Evolutionary conservation across 805 yeast genomes (phyloP).

Genomic region (Sugiyamaella lignohabitans): DNA sequence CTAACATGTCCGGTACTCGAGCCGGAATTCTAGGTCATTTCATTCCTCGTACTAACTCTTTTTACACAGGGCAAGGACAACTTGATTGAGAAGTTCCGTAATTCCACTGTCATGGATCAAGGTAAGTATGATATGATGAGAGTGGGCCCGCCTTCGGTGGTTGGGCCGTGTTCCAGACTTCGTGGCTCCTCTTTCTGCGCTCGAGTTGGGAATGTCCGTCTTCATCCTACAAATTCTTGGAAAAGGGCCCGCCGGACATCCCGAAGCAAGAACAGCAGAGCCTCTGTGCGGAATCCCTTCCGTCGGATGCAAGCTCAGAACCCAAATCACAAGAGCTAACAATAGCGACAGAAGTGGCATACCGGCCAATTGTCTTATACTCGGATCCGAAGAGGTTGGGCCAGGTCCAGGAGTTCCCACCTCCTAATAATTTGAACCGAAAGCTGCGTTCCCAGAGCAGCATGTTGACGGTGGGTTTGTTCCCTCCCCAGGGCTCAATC

Average conservation of each 20-base stretch:
- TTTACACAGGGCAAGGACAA: constrained; percentile 39
- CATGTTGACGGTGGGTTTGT: not conserved
- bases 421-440: constrained; percentile 31
- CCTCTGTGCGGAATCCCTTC: too few relatives aligned
- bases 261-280: too few relatives aligned
- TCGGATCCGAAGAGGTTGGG: constrained; percentile 42
- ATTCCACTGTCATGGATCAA: constrained; percentile 45
- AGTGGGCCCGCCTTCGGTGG: constrained; percentile 4
- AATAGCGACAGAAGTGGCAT: constrained; percentile 35
- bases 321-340: too few relatives aligned
- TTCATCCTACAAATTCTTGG: too few relatives aligned
- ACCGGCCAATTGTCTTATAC: constrained; percentile 43
- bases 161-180: not conserved
- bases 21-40: too few relatives aligned
- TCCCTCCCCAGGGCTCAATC: not conserved
- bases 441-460: constrained; percentile 28
- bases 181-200: not conserved
- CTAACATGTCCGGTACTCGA: too few relatives aligned
- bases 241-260: too few relatives aligned
- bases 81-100: constrained; percentile 43
- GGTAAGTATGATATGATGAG: constrained; percentile 8
- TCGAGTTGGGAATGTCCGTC: too few relatives aligned
- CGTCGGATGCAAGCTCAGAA: too few relatives aligned
- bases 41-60: not conserved
- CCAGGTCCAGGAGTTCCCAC: constrained; percentile 38